These are phyloP conservation scores for Colletotrichum phormii DNA, from an alignment of 2,329 filamentous ascomycete genomes.

Conservation along the genomic window DNA sequence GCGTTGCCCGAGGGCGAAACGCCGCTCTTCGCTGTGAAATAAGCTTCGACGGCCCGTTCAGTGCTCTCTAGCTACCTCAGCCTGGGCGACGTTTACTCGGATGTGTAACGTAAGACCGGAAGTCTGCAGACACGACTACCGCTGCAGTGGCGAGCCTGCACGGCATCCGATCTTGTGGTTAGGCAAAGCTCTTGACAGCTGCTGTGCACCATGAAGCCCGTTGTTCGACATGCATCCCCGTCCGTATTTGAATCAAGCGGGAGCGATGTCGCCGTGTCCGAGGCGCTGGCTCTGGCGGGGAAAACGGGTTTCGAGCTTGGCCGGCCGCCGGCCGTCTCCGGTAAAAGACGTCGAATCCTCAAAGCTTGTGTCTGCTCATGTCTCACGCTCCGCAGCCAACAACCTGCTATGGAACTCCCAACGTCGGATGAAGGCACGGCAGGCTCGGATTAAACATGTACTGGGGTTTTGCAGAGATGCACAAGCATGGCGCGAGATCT, in stretches of 20 bases:
- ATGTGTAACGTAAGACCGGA: neutral
- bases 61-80: neutral
- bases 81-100: neutral
- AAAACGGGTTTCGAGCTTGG: neutral
- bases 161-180: slow-evolving; percentile 4
- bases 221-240: neutral
- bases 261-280: neutral
- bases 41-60: slow-evolving; percentile 23
- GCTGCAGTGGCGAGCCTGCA: slow-evolving; percentile 1
- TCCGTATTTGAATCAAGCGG: neutral
- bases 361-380: neutral
- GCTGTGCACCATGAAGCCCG: slow-evolving; percentile 7
- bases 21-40: neutral
- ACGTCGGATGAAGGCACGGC: neutral
- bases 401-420: neutral
- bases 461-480: neutral
- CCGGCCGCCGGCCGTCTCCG: slow-evolving; percentile 11
- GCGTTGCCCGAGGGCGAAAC: neutral
- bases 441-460: neutral
- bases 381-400: neutral
- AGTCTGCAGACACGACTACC: neutral
- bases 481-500: slow-evolving; percentile 6
- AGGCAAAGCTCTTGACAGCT: slow-evolving; percentile 16
- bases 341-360: neutral
- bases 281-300: neutral